Evolutionary conservation across 805 yeast species (phyloP).

Genomic region (Candida dajiaensis): DNA sequence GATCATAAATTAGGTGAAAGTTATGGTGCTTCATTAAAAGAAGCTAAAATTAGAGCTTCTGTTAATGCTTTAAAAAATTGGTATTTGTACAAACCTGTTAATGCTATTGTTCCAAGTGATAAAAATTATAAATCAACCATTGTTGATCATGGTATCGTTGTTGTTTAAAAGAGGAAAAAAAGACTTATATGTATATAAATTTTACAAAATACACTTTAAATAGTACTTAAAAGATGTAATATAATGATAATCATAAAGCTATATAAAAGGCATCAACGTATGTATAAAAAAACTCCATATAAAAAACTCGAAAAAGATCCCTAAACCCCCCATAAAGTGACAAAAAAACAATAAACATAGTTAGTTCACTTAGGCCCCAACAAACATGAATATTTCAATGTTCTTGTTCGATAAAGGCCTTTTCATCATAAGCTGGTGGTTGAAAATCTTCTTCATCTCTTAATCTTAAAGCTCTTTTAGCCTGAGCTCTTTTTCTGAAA

Average conservation of each 20-base stretch:
- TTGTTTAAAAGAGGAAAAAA: conserved; percentile 30
- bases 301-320: no score
- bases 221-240: not conserved
- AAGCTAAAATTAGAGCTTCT: conserved; percentile 89
- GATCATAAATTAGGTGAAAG: conserved; percentile 85
- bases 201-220: not conserved
- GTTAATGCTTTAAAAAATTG: conserved; percentile 87
- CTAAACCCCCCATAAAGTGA: not conserved
- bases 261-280: not conserved
- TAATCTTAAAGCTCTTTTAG: not conserved
- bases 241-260: not conserved
- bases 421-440: conserved; percentile 4
- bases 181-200: conserved; percentile 7
- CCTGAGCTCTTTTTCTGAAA: not conserved
- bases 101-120: conserved; percentile 60
- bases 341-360: no score
- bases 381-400: not conserved
- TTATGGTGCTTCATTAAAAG: conserved; percentile 82
- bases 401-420: conserved; percentile 2
- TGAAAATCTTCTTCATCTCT: conserved; percentile 4
- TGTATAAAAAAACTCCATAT: not conserved
- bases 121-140: conserved; percentile 30
- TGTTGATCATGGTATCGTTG: conserved; percentile 39
- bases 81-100: conserved; percentile 84
- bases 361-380: no score